Evolutionary conservation across 208 protist genomes (phyloP).

Genomic region (Leptomonas seymouri): DNA sequence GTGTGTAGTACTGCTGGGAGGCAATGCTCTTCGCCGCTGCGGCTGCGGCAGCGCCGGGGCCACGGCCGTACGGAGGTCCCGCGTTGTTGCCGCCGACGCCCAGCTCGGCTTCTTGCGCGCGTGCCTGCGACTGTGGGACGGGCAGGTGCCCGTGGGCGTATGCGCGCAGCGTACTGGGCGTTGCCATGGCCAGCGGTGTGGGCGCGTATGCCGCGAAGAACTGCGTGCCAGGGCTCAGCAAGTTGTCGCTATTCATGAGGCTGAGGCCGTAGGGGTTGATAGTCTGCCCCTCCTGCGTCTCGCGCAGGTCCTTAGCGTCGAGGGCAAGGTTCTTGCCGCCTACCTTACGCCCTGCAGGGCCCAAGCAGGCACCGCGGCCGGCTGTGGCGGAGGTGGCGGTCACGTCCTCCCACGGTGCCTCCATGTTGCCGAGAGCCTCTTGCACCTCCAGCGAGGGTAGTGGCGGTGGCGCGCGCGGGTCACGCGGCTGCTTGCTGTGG

Average conservation of each 20-base stretch:
- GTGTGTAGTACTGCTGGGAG: constrained; percentile 88
- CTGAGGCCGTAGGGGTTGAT: constrained; percentile 83
- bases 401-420: constrained; percentile 70
- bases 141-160: constrained; percentile 76
- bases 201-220: constrained; percentile 89
- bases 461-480: constrained; percentile 70
- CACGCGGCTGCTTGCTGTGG: constrained; percentile 66
- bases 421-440: constrained; percentile 56
- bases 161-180: constrained; percentile 76
- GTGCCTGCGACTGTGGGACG: constrained; percentile 30
- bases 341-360: constrained; percentile 20
- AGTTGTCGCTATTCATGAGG: constrained; percentile 52
- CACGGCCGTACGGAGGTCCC: constrained; percentile 9
- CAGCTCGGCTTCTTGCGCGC: constrained; percentile 20
- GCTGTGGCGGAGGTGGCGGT: constrained; percentile 10
- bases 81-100: constrained; percentile 22
- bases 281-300: constrained; percentile 67
- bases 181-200: constrained; percentile 75
- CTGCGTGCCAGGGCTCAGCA: constrained; percentile 84
- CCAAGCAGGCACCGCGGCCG: constrained; percentile 1
- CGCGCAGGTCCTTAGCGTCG: constrained; percentile 69
- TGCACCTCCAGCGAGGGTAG: constrained; percentile 69
- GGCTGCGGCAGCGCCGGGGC: constrained; percentile 17
- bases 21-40: constrained; percentile 50
- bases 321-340: constrained; percentile 55